Evolutionary conservation across 352 stramenopile species (phyloP).

Genomic region (Pythium phragmiticola): DNA sequence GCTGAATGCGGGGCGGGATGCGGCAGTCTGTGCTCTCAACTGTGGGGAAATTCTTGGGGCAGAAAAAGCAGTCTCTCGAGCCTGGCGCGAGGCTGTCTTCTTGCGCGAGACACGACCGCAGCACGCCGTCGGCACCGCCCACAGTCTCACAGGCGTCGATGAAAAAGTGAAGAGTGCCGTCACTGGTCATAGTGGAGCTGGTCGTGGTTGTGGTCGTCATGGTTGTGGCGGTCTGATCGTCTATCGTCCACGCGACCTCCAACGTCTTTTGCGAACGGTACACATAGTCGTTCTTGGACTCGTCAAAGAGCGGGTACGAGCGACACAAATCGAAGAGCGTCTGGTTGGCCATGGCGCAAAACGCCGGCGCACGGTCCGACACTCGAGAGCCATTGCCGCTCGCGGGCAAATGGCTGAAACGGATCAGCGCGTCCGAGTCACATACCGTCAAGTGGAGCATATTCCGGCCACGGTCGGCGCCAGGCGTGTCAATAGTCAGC

Average conservation of each 20-base stretch:
- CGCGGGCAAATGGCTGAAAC: constrained; percentile 13
- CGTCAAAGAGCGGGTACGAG: constrained; percentile 45
- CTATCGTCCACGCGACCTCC: constrained; percentile 8
- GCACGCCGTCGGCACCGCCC: constrained; percentile 37
- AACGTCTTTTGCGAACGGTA: constrained; percentile 41
- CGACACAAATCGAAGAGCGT: constrained; percentile 50
- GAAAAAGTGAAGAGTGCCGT: constrained; percentile 38
- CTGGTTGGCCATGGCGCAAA: constrained; percentile 51
- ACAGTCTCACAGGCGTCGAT: constrained; percentile 60
- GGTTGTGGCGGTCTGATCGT: constrained; percentile 10
- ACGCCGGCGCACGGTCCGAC: constrained; percentile 22
- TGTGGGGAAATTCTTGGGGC: constrained; percentile 34
- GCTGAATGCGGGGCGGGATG: constrained; percentile 18
- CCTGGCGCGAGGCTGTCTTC: constrained; percentile 11
- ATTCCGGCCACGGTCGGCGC: constrained; percentile 32
- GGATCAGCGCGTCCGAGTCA: constrained; percentile 18
- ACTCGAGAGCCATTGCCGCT: constrained; percentile 15
- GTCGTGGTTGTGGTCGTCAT: background rate
- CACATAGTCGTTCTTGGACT: constrained; percentile 31
- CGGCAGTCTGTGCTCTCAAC: background rate
- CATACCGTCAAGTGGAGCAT: constrained; percentile 58
- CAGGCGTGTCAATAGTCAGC: constrained; percentile 29
- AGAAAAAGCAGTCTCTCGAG: constrained; percentile 42
- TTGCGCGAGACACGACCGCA: constrained; percentile 46
- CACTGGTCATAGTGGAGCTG: constrained; percentile 4